phyloP scores from a whole-genome alignment of 768 basidiomycete genomes.

The Psilocybe cubensis region DNA sequence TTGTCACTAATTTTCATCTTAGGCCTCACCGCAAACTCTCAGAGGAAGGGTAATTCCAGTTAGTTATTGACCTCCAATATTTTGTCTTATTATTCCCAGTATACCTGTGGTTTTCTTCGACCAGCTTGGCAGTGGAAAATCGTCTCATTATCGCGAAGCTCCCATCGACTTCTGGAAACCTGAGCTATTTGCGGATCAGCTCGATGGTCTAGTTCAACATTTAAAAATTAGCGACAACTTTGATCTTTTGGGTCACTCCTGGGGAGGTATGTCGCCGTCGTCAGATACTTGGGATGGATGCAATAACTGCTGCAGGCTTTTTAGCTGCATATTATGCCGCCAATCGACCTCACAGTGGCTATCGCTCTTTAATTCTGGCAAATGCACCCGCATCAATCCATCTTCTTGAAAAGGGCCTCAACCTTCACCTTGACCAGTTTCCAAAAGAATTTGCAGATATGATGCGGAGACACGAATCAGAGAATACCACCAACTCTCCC shows the following conservation, averaged over 20 bases:
- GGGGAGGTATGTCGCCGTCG: conserved; percentile 32
- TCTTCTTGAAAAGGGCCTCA: not conserved
- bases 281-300: no score
- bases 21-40: not conserved
- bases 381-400: conserved; percentile 5
- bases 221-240: conserved; percentile 46
- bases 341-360: conserved; percentile 40
- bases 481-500: conserved; percentile 39
- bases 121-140: conserved; percentile 55
- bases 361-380: conserved; percentile 46
- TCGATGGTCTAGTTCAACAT: conserved; percentile 46
- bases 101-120: conserved; percentile 60
- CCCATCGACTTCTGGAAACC: conserved; percentile 53
- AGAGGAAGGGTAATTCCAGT: not conserved
- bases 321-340: conserved; percentile 40
- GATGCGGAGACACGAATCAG: conserved; percentile 47
- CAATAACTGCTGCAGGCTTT: conserved; percentile 42
- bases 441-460: conserved; percentile 40
- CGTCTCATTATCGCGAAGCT: conserved; percentile 53
- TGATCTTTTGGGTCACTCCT: conserved; percentile 52
- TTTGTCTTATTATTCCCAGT: no score
- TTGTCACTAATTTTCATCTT: not conserved
- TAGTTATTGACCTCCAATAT: no score
- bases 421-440: conserved; percentile 20
- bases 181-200: conserved; percentile 54